These are phyloP conservation scores for Metschnikowia lachancei DNA, from an alignment of 805 yeast genomes.

Conservation along the genomic window DNA sequence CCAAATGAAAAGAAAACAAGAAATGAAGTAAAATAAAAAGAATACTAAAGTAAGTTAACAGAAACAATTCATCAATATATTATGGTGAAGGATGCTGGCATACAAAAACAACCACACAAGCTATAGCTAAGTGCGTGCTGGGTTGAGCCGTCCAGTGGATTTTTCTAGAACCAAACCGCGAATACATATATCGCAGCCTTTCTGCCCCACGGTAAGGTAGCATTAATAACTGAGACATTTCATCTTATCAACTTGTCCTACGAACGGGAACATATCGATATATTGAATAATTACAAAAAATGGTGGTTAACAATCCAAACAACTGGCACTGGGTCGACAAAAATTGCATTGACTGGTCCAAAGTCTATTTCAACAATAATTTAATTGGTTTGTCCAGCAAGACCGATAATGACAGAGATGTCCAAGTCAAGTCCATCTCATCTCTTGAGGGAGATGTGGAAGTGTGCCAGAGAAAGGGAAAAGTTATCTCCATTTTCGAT, in stretches of 20 bases:
- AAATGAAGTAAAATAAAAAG: neutral
- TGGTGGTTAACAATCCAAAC: slow-evolving; percentile 96
- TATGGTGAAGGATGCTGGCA: too few species aligned
- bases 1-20: neutral
- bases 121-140: neutral
- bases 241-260: neutral
- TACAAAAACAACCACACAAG: too few species aligned
- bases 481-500: slow-evolving; percentile 89
- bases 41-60: too few species aligned
- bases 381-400: slow-evolving; percentile 49
- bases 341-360: slow-evolving; percentile 92
- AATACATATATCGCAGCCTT: slow-evolving; percentile 2
- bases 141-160: slow-evolving; percentile 3
- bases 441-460: slow-evolving; percentile 93
- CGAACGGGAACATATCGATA: neutral
- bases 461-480: slow-evolving; percentile 95
- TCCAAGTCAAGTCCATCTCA: slow-evolving; percentile 45
- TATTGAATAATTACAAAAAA: slow-evolving; percentile 24
- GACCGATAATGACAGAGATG: slow-evolving; percentile 29
- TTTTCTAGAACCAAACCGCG: slow-evolving; percentile 12
- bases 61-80: too few species aligned
- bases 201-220: neutral
- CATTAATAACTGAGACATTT: neutral
- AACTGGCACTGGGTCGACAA: slow-evolving; percentile 99
- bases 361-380: slow-evolving; percentile 64